A percentile compares a stretch with the other conserved stretches of the same genome.
These are phyloP conservation scores for Platanus orientalis DNA, from an alignment of 164 flowering plant genomes.

Conservation along the genomic window DNA sequence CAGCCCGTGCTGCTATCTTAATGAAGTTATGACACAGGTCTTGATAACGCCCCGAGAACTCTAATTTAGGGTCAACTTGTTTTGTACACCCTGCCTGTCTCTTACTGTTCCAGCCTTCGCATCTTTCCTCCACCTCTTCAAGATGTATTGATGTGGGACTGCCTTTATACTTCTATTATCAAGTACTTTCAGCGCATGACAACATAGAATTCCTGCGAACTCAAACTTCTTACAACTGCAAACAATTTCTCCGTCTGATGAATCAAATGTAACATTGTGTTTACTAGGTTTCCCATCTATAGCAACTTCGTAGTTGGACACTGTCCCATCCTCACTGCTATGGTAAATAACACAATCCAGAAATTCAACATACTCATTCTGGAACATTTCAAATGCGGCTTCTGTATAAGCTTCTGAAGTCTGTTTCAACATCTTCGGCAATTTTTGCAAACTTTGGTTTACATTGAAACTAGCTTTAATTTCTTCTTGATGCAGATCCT, in stretches of 20 bases:
- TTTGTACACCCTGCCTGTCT: neutral
- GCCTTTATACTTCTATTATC: neutral
- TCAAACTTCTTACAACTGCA: slow-evolving; percentile 13
- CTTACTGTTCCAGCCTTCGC: neutral
- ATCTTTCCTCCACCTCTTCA: slow-evolving; percentile 1
- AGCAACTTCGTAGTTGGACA: neutral
- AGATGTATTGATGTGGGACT: neutral
- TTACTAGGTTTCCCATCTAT: neutral
- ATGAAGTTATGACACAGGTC: no score
- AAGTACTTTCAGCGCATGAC: slow-evolving; percentile 1
- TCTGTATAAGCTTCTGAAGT: neutral
- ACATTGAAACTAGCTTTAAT: neutral
- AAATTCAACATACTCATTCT: neutral
- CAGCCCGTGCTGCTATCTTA: no score
- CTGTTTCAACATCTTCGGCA: neutral
- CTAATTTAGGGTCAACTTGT: no score
- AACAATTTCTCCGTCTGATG: neutral
- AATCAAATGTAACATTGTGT: slow-evolving; percentile 2
- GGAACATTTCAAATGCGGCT: neutral
- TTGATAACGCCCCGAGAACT: no score
- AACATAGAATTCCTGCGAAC: slow-evolving; percentile 3
- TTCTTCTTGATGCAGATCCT: slow-evolving; percentile 1
- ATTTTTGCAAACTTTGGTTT: neutral
- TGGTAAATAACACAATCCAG: neutral
- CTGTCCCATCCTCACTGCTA: neutral